These are phyloP conservation scores for Lathyrus tuberosus DNA, from an alignment of 306 rosid species.

Conservation along the genomic window DNA sequence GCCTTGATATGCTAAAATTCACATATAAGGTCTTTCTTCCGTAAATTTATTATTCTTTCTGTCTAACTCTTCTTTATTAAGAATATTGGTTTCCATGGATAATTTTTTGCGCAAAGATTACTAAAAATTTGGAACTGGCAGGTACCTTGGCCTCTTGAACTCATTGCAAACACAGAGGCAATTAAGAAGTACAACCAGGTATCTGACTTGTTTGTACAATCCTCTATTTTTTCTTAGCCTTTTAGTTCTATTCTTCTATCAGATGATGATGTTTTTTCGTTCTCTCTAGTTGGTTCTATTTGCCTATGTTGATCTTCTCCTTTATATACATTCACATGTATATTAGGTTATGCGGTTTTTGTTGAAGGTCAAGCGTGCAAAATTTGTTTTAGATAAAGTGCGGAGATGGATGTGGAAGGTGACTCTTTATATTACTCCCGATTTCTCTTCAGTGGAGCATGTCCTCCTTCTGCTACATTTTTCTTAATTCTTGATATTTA, in stretches of 20 bases:
- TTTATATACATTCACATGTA: background rate
- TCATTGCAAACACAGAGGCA: conserved; percentile 87
- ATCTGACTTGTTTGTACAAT: conserved; percentile 32
- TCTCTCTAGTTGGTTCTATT: conserved; percentile 27
- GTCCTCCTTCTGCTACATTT: conserved; percentile 23
- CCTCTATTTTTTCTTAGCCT: background rate
- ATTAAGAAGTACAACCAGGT: conserved; percentile 97
- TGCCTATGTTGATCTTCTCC: conserved; percentile 28
- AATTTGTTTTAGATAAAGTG: conserved; percentile 89
- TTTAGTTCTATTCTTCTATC: conserved; percentile 32
- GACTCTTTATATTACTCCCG: conserved; percentile 31
- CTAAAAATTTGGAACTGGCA: conserved; percentile 48
- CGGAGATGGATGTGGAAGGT: conserved; percentile 99
- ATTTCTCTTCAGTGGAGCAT: conserved; percentile 27
- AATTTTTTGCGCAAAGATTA: conserved; percentile 6
- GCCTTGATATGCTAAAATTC: conserved; percentile 82
- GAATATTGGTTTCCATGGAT: conserved; percentile 20
- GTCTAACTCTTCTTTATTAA: conserved; percentile 2
- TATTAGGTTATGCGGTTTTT: conserved; percentile 89
- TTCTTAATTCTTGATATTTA: conserved; percentile 25
- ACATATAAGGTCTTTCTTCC: conserved; percentile 73
- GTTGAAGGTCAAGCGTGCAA: conserved; percentile 95
- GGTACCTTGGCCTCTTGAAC: conserved; percentile 99
- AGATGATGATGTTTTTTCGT: conserved; percentile 22
- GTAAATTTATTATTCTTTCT: conserved; percentile 36